Evolutionary conservation across 2,329 filamentous ascomycete genomes (phyloP).

Genomic region (Xylariaceae sp.): DNA sequence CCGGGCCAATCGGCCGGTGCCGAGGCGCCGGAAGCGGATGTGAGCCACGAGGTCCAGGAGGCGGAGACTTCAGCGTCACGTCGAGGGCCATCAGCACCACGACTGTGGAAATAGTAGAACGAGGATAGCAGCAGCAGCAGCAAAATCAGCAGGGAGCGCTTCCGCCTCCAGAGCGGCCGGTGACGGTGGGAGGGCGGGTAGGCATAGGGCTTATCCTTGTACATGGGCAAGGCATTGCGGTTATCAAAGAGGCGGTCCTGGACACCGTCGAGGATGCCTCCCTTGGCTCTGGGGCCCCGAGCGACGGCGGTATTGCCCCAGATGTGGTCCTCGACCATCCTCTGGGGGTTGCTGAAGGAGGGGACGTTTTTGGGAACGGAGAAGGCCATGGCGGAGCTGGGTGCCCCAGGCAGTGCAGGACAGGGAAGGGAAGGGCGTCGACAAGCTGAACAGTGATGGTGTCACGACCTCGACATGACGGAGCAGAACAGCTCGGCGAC

Average conservation of each 20-base stretch:
- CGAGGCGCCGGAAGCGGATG: slow-evolving; percentile 42
- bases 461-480: no score
- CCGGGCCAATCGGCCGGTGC: slow-evolving; percentile 68
- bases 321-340: slow-evolving; percentile 62
- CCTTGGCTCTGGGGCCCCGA: slow-evolving; percentile 32
- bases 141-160: slow-evolving; percentile 55
- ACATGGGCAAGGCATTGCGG: slow-evolving; percentile 73
- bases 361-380: slow-evolving; percentile 67
- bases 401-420: not conserved
- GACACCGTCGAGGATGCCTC: slow-evolving; percentile 49
- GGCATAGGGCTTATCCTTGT: slow-evolving; percentile 96
- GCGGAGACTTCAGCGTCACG: slow-evolving; percentile 34
- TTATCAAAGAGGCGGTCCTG: slow-evolving; percentile 65
- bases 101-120: slow-evolving; percentile 61
- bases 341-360: slow-evolving; percentile 63
- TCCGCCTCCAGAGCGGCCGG: slow-evolving; percentile 61
- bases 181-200: slow-evolving; percentile 60
- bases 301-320: slow-evolving; percentile 56
- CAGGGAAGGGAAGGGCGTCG: not conserved
- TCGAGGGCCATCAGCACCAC: slow-evolving; percentile 48
- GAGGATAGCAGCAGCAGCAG: slow-evolving; percentile 50
- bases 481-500: no score
- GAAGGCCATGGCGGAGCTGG: slow-evolving; percentile 57
- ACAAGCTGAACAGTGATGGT: not conserved
- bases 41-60: slow-evolving; percentile 56